Evolutionary conservation across 495 filamentous ascomycete genomes (phyloP).

Genomic region (Sabuloglossum arenarium): DNA sequence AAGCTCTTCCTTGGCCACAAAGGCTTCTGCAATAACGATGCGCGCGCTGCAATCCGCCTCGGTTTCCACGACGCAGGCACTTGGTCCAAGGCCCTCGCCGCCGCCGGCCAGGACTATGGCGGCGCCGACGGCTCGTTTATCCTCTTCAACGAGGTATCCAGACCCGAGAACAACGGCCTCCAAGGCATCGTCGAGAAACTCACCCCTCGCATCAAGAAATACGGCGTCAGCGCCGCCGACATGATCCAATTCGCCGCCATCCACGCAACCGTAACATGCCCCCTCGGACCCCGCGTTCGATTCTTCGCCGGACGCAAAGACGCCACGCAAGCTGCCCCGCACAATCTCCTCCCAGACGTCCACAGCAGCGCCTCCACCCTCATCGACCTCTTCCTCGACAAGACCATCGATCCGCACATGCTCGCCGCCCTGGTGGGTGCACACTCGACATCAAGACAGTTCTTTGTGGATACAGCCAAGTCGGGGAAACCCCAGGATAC

Average conservation of each 20-base stretch:
- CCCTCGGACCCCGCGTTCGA: conserved; percentile 17
- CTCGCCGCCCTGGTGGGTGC: conserved; percentile 29
- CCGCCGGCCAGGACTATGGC: conserved; percentile 7
- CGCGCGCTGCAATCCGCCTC: conserved; percentile 15
- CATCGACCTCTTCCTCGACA: conserved; percentile 23
- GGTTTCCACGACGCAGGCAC: conserved; percentile 19
- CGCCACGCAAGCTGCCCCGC: conserved; percentile 11
- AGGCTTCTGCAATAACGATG: conserved; percentile 11
- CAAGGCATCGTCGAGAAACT: conserved; percentile 9
- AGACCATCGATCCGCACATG: conserved; percentile 25
- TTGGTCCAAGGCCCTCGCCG: conserved; percentile 11
- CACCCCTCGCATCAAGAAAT: conserved; percentile 8
- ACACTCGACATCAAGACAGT: conserved; percentile 25
- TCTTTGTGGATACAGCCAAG: conserved; percentile 19
- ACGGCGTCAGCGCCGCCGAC: conserved; percentile 16
- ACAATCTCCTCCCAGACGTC: conserved; percentile 18
- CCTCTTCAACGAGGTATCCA: conserved; percentile 11
- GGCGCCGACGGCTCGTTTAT: conserved; percentile 17
- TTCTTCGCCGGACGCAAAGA: conserved; percentile 21
- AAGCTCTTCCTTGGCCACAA: conserved; percentile 9
- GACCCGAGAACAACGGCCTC: conserved; percentile 14
- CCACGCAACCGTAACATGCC: conserved; percentile 15
- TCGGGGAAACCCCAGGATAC: conserved; percentile 20
- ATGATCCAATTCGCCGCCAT: conserved; percentile 16
- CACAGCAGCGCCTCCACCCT: conserved; percentile 15